Conservation (phyloP, 768 basidiomycete species). For the Termitomyces eurrhizus region DNA sequence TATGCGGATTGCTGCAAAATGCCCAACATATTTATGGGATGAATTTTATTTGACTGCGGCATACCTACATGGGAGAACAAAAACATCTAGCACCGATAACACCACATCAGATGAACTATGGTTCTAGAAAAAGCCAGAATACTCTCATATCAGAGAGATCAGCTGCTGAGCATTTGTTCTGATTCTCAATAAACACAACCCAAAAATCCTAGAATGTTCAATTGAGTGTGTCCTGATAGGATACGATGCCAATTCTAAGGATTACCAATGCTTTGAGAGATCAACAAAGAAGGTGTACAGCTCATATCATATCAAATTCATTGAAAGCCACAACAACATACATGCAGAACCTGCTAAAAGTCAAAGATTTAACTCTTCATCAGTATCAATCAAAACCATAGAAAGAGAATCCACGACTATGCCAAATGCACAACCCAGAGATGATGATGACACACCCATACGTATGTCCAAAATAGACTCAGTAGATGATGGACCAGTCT, state of each 20-base stretch:
- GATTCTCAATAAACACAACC: neutral
- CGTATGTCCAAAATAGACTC: too few relatives aligned
- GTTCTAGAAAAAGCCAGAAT: neutral
- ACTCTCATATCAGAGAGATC: neutral
- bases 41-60: neutral
- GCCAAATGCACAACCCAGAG: too few relatives aligned
- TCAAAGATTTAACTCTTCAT: neutral
- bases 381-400: neutral
- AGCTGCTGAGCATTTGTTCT: neutral
- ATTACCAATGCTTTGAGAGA: neutral
- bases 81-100: neutral
- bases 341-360: too few relatives aligned
- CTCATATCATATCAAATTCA: neutral
- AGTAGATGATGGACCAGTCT: too few relatives aligned
- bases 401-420: too few relatives aligned
- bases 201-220: neutral
- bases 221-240: neutral
- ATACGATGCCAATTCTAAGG: neutral
- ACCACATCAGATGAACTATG: neutral
- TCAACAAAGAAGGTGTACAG: neutral
- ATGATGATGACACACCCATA: too few relatives aligned
- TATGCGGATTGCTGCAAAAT: neutral
- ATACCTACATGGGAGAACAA: neutral
- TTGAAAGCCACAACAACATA: neutral
- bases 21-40: neutral